phyloP scores from a whole-genome alignment of 345 rosid species.

The Geranium brycei region DNA sequence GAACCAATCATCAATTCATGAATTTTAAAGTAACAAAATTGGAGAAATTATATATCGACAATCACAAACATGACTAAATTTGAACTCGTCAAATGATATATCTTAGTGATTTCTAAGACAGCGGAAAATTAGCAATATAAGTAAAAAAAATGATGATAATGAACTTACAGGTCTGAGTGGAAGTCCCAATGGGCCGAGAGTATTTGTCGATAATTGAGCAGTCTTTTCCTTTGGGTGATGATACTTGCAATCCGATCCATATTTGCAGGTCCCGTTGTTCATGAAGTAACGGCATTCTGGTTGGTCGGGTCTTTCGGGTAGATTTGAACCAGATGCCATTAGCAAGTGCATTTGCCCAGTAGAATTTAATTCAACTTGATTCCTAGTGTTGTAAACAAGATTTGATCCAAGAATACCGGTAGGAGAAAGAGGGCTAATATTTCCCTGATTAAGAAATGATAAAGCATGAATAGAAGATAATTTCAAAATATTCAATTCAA shows the following conservation, averaged over 20 bases:
- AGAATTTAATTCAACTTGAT: conserved; percentile 41
- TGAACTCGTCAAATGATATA: too few relatives aligned
- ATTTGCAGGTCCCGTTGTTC: conserved; percentile 69
- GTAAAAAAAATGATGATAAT: too few relatives aligned
- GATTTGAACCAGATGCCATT: conserved; percentile 16
- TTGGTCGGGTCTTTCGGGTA: conserved; percentile 57
- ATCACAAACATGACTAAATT: neutral
- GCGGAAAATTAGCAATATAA: too few relatives aligned
- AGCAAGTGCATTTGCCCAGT: conserved; percentile 29
- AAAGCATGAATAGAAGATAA: neutral
- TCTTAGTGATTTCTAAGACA: too few relatives aligned
- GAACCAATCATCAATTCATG: neutral
- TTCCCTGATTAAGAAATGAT: conserved; percentile 26
- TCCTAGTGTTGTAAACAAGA: conserved; percentile 29
- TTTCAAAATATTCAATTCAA: neutral
- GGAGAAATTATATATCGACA: neutral
- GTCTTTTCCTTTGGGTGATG: conserved; percentile 67
- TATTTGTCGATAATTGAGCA: conserved; percentile 24
- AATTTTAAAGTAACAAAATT: too few relatives aligned
- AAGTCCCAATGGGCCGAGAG: conserved; percentile 26
- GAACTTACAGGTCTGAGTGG: conserved; percentile 61
- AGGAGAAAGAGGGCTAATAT: conserved; percentile 24
- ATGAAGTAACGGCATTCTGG: conserved; percentile 64
- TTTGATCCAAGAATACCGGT: conserved; percentile 32
- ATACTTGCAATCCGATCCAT: conserved; percentile 75